Conservation (phyloP, 2,329 filamentous ascomycete genomes). For the Fusarium coffeatum region DNA sequence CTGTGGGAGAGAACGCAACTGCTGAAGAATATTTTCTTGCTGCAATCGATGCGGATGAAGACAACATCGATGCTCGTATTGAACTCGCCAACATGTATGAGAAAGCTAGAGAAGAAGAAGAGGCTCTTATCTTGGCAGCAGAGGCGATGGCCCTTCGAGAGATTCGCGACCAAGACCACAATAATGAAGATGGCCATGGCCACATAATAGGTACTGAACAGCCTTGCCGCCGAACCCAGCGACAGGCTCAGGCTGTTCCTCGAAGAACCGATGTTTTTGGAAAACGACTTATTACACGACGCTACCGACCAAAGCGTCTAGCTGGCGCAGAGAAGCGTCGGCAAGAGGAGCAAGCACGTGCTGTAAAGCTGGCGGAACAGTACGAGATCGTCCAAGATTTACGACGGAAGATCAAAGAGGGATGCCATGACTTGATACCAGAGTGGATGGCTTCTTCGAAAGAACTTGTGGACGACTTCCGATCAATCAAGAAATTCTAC, state of each 20-base stretch:
- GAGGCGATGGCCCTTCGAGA: conserved; percentile 77
- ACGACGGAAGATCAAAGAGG: conserved; percentile 56
- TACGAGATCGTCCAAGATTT: conserved; percentile 59
- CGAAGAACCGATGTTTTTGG: conserved; percentile 21
- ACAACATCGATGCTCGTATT: conserved; percentile 80
- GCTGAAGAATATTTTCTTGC: conserved; percentile 83
- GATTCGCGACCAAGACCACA: conserved; percentile 51
- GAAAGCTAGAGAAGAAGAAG: conserved; percentile 75
- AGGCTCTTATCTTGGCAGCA: conserved; percentile 80
- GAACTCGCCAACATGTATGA: conserved; percentile 89
- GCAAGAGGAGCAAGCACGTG: conserved; percentile 58
- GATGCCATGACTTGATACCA: conserved; percentile 57
- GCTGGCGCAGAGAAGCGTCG: conserved; percentile 58
- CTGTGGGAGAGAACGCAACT: conserved; percentile 70
- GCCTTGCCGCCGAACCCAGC: conserved; percentile 21
- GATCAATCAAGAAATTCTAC: conserved; percentile 72
- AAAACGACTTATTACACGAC: conserved; percentile 50
- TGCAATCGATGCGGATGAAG: conserved; percentile 76
- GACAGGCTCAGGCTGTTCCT: conserved; percentile 22
- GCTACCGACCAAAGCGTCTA: conserved; percentile 61
- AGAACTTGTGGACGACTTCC: conserved; percentile 71
- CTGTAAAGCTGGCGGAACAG: conserved; percentile 54
- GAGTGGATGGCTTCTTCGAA: conserved; percentile 70
- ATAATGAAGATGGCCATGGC: conserved; percentile 2
- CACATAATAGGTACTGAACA: background rate